A percentile compares a stretch with the other conserved stretches of the same genome.
Evolutionary conservation across 306 rosid species (phyloP).

Genomic region (Castanea crenata): DNA sequence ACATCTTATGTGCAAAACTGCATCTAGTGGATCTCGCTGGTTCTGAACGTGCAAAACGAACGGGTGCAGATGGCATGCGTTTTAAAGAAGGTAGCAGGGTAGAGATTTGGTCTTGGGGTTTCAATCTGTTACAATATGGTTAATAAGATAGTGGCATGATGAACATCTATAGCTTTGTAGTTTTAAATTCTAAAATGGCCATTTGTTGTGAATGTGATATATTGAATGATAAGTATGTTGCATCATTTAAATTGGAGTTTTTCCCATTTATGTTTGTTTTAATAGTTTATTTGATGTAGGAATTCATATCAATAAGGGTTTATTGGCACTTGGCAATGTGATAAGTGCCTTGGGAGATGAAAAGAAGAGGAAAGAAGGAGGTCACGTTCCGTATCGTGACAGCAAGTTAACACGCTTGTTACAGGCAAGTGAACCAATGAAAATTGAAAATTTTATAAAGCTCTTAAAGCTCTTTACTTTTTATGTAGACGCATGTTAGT

Average conservation of each 20-base stretch:
- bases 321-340: conserved; percentile 89
- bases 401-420: conserved; percentile 91
- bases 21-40: conserved; percentile 97
- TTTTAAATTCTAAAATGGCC: neutral
- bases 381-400: conserved; percentile 94
- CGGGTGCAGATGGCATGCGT: conserved; percentile 99
- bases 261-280: neutral
- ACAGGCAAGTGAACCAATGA: conserved; percentile 49
- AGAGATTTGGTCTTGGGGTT: neutral
- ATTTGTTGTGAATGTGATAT: neutral
- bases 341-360: conserved; percentile 99
- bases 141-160: neutral
- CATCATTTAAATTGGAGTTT: neutral
- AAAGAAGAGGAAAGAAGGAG: conserved; percentile 92
- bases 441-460: neutral
- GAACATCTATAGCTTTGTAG: neutral
- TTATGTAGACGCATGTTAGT: no score
- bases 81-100: conserved; percentile 76
- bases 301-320: conserved; percentile 93
- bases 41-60: conserved; percentile 92
- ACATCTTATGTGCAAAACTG: conserved; percentile 79
- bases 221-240: neutral
- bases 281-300: conserved; percentile 41
- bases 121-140: neutral
- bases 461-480: neutral